These are phyloP conservation scores for Trichoderma gamsii DNA, from an alignment of 495 filamentous ascomycete species.

Conservation along the genomic window DNA sequence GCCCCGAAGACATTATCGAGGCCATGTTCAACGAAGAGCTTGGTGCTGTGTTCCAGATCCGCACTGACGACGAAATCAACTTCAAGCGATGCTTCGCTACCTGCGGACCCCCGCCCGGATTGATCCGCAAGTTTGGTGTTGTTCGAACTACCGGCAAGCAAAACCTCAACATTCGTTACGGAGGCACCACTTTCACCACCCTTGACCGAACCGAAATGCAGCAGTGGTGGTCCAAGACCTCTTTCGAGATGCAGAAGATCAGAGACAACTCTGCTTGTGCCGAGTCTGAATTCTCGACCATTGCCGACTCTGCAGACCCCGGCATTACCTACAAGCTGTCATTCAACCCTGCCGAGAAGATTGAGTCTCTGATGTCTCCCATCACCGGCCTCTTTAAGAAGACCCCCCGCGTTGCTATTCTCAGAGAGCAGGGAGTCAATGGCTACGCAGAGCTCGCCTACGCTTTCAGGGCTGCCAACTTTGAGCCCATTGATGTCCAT, in stretches of 20 bases:
- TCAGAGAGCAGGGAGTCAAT: slow-evolving; percentile 93
- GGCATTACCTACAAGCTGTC: slow-evolving; percentile 81
- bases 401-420: slow-evolving; percentile 83
- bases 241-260: slow-evolving; percentile 83
- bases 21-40: slow-evolving; percentile 93
- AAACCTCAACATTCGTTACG: slow-evolving; percentile 67
- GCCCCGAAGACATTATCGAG: slow-evolving; percentile 59
- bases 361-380: slow-evolving; percentile 62
- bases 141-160: slow-evolving; percentile 67
- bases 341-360: slow-evolving; percentile 73
- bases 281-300: slow-evolving; percentile 73
- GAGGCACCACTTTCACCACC: slow-evolving; percentile 58
- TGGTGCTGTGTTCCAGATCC: slow-evolving; percentile 94
- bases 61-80: slow-evolving; percentile 70
- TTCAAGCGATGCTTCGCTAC: slow-evolving; percentile 91
- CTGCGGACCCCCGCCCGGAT: slow-evolving; percentile 72
- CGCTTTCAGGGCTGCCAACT: slow-evolving; percentile 86
- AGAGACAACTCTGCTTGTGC: slow-evolving; percentile 86
- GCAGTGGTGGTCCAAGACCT: slow-evolving; percentile 82
- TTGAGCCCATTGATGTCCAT: slow-evolving; percentile 88
- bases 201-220: slow-evolving; percentile 69
- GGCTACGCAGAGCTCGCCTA: slow-evolving; percentile 95
- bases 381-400: slow-evolving; percentile 63
- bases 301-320: slow-evolving; percentile 69
- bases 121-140: slow-evolving; percentile 77